Evolutionary conservation across 352 stramenopile species (phyloP), one percentile per base, ranked within the genome.

Genomic region (Globisporangium perplexum): DNA sequence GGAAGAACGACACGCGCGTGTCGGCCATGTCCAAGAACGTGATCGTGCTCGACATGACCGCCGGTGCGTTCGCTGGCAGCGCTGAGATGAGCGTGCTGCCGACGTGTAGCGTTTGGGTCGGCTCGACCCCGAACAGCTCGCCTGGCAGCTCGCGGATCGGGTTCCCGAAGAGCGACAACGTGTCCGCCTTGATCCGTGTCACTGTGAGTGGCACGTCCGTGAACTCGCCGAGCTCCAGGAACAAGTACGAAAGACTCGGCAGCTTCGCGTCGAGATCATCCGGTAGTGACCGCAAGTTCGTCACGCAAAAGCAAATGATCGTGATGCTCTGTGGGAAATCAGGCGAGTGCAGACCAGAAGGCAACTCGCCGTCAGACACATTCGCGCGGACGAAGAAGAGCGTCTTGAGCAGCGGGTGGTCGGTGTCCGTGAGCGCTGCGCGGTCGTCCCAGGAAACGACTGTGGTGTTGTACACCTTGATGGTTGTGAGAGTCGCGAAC

Each of bases 401-500:
- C 10, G 59, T 62, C 2, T 58, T 48, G 24, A 84, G 54, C 7
- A 23, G 17, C 6, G 66, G 59, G 28, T 81, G 63, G 36, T 63
- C 22, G 0, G 50, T 45, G 6, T 66, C 26, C 1, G 66, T 67
- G 15, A 81, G 33, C 12, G 59, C 66, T 7, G 69, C 68, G 22
- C 52, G 57, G 7, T 55, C 38, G 0, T 47, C 38, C 68, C 71
- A 81, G 10, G 35, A 48, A 0, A 22, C 24, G 6, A 84, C 60
- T 7, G 68, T 77, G 5, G 68, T 65, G 43, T 81, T 79, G 54
- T 76, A 79, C 26, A 78, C 55, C 46, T 80, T 78, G 5, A 81
- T 24, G 2, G 65, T 52, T n/a, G 77, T 48, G 1, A 83, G 51
- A 2, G 49, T 42, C 1, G 49, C 62, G 51, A 85, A 80, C 3